Evolutionary conservation across 2,329 filamentous ascomycete genomes (phyloP), one percentile per base, ranked within the genome.

Genomic region (Alternaria novae-zelandiae): DNA sequence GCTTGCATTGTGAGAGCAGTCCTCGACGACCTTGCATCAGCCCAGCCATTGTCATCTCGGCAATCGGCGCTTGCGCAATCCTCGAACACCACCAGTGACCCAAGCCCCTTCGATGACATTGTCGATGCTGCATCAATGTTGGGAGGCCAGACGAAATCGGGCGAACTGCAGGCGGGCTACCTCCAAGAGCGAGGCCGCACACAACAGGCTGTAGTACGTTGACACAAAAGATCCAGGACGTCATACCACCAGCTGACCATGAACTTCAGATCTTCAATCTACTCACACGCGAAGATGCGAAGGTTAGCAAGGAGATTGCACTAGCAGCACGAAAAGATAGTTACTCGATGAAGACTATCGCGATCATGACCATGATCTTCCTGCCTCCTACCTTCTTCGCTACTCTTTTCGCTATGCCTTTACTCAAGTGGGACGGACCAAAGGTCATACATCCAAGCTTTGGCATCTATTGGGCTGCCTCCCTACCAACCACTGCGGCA

Each of bases 41-140:
- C n/a, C 9, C 36, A 41, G 3, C 32, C 15, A 0, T n/a, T n/a
- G 15, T 41, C 32, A 41, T 3, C 15, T 0, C 0, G 0, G 0
- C 32, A n/a, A 0, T 5, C 32, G 15, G 1, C 15, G 15, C 15
- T n/a, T 10, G 36, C 36, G 8, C 36, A 41, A 41, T 41, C 15
- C 1, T 17, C 36, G 36, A 17, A 1, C 15, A 41, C 36, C 3
- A 0, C 15, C 15, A n/a, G 32, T 4, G 15, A 10, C 10, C 15
- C 0, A 41, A n/a, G 0, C 0, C 32, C 32, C 0, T 41, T 41
- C 0, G 32, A 41, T 0, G 5, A 17, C 1, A 41, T 41, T 1
- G 2, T 10, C 6, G 32, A 2, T 0, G 36, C 36, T 11, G n/a
- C 36, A 41, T 41, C 8, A 1, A 6, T 41, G 8, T 11, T 41